A percentile compares a stretch with the other conserved stretches of the same genome.
phyloP scores from a whole-genome alignment of 768 basidiomycete genomes.

The Macrolepiota fuliginosa region DNA sequence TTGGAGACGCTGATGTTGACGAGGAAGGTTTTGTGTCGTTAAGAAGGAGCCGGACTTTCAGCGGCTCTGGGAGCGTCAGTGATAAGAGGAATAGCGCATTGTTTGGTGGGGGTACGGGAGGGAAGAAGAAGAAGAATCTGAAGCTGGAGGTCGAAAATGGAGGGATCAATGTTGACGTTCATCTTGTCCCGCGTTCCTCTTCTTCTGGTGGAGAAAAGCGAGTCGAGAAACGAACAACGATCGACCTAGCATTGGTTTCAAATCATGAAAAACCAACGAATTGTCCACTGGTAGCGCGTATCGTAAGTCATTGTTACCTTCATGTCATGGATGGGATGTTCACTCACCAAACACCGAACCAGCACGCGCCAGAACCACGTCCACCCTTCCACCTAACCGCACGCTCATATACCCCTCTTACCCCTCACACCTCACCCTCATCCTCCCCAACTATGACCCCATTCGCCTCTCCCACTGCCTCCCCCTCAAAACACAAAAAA shows the following conservation, averaged over 20 bases:
- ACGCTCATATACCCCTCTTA: conserved; percentile 27
- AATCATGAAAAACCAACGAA: conserved; percentile 5
- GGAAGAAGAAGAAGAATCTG: conserved; percentile 31
- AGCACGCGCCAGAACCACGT: conserved; percentile 37
- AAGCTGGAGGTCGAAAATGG: conserved; percentile 35
- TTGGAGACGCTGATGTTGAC: background rate
- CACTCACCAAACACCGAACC: background rate
- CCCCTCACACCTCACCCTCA: background rate
- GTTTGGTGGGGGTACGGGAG: background rate
- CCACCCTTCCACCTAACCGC: conserved; percentile 33
- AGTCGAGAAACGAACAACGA: conserved; percentile 16
- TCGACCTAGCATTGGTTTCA: background rate
- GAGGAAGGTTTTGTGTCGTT: background rate
- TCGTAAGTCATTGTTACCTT: conserved; percentile 27
- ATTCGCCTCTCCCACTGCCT: background rate
- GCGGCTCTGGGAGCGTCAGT: background rate
- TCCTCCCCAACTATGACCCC: background rate
- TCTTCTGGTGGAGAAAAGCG: conserved; percentile 16
- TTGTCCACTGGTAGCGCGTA: conserved; percentile 34
- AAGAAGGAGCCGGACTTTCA: background rate
- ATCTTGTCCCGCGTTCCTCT: conserved; percentile 26
- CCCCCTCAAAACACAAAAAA: background rate
- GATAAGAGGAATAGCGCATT: background rate
- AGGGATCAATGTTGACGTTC: conserved; percentile 40
- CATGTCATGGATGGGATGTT: background rate